phyloP scores from a whole-genome alignment of 1,284 basidiomycete genomes.

The Rhizoctonia solani region DNA sequence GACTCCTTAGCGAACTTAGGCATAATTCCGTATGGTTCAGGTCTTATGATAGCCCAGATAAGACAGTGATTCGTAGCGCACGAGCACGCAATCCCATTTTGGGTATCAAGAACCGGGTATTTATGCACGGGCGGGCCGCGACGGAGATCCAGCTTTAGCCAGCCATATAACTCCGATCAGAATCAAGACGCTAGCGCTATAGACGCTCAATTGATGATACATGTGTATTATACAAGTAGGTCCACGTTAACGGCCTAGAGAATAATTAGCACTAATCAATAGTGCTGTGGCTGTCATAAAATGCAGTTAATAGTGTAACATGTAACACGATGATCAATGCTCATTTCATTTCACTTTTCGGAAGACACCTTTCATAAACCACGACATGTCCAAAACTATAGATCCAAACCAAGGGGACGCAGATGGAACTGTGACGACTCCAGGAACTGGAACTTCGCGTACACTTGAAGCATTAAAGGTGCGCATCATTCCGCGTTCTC shows the following conservation, averaged over 20 bases:
- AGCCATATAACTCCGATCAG: background rate
- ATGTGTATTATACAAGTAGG: no score
- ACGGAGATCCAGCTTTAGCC: background rate
- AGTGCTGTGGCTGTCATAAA: no score
- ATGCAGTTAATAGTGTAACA: background rate
- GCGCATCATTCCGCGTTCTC: background rate
- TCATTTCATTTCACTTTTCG: background rate
- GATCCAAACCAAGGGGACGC: background rate
- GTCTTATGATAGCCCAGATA: background rate
- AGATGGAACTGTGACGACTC: slow-evolving; percentile 16
- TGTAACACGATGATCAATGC: background rate
- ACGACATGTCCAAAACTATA: slow-evolving; percentile 8
- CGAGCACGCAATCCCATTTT: background rate
- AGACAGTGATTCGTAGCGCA: background rate
- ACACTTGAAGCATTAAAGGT: slow-evolving; percentile 29
- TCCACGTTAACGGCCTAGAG: no score
- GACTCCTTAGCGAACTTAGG: background rate
- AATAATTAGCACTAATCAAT: no score
- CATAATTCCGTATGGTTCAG: background rate
- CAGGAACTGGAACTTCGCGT: slow-evolving; percentile 22
- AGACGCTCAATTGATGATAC: no score
- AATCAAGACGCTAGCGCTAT: background rate
- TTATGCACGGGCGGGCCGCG: background rate
- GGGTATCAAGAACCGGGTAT: background rate
- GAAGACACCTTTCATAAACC: background rate